Evolutionary conservation across 73 alveolate species (phyloP).

Genomic region (Paramecium primaurelia): DNA sequence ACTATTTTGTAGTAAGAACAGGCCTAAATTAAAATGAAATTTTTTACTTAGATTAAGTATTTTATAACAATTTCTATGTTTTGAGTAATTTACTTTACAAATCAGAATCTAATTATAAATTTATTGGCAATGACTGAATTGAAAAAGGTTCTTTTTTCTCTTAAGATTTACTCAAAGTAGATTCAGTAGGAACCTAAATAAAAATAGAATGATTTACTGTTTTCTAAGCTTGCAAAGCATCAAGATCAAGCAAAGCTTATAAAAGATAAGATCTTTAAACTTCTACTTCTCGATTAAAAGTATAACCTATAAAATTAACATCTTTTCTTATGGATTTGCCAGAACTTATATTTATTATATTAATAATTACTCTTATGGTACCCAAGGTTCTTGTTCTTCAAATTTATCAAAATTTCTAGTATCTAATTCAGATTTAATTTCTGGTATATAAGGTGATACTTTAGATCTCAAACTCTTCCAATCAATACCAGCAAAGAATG

Average conservation of each 20-base stretch:
- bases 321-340: constrained; percentile 55
- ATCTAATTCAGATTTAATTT: constrained; percentile 69
- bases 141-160: not conserved
- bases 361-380: constrained; percentile 61
- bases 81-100: not conserved
- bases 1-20: not conserved
- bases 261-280: constrained; percentile 39
- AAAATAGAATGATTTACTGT: not conserved
- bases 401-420: constrained; percentile 86
- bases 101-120: constrained; percentile 5
- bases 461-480: constrained; percentile 81
- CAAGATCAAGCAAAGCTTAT: constrained; percentile 48
- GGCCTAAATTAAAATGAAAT: not conserved
- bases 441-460: constrained; percentile 84
- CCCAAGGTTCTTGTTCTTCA: constrained; percentile 91
- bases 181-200: not conserved
- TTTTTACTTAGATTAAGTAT: not conserved
- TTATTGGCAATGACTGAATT: no score
- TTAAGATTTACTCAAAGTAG: not conserved
- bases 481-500: constrained; percentile 86
- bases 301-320: constrained; percentile 64
- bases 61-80: not conserved
- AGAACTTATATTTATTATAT: not conserved
- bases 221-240: constrained; percentile 9
- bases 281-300: constrained; percentile 66